These are phyloP conservation scores for Flaveria trinervia DNA, from an alignment of 129 eudicot species.

Conservation along the genomic window DNA sequence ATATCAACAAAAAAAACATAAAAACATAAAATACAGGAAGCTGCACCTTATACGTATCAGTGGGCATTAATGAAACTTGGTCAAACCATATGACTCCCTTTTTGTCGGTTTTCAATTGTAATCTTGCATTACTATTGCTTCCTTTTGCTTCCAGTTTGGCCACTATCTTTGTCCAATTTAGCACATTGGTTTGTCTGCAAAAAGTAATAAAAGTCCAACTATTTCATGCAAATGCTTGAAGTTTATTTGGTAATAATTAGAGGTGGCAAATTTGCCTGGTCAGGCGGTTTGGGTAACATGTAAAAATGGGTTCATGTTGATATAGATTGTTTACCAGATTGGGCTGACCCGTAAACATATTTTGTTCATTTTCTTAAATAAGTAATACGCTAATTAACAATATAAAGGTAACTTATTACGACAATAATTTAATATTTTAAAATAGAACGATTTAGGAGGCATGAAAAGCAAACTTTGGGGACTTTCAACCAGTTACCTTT, in stretches of 20 bases:
- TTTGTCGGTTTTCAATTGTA: slow-evolving; percentile 54
- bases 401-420: neutral
- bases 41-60: slow-evolving; percentile 80
- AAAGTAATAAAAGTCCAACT: slow-evolving; percentile 3
- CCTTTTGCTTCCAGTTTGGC: slow-evolving; percentile 58
- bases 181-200: slow-evolving; percentile 62
- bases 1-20: neutral
- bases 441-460: neutral
- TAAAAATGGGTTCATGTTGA: neutral
- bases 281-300: neutral
- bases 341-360: neutral
- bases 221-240: neutral
- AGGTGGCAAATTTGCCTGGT: neutral
- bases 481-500: neutral
- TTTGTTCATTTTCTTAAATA: neutral
- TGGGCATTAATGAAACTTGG: slow-evolving; percentile 93
- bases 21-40: neutral
- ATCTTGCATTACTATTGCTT: slow-evolving; percentile 58
- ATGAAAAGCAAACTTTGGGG: neutral
- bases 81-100: slow-evolving; percentile 95
- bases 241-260: neutral
- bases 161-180: slow-evolving; percentile 74
- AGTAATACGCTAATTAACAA: neutral
- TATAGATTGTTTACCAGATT: neutral
- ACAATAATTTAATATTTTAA: neutral